Conservation (phyloP, 768 basidiomycete species). For the Amanita molliuscula region DNA sequence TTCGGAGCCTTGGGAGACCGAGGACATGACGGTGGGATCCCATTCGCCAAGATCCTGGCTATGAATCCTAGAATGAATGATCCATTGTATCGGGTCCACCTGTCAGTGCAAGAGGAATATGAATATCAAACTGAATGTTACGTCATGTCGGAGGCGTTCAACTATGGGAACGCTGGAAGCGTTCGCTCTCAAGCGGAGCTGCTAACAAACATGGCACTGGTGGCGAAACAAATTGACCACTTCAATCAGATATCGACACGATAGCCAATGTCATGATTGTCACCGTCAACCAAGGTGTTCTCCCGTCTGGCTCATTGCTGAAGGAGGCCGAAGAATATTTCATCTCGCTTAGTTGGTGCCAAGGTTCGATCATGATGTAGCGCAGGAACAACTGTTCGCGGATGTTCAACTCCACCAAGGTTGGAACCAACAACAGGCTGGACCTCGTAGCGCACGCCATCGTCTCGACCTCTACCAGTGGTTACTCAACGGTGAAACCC, state of each 20-base stretch:
- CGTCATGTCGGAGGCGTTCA: neutral
- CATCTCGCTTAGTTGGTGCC: constrained; percentile 2
- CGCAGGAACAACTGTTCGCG: neutral
- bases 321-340: neutral
- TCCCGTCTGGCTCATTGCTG: neutral
- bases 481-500: neutral
- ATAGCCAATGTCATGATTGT: neutral
- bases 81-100: neutral
- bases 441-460: neutral
- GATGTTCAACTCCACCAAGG: neutral
- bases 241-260: neutral
- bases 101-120: neutral
- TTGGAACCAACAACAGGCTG: neutral
- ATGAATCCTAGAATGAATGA: neutral
- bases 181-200: neutral
- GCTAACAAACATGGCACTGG: neutral
- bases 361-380: constrained; percentile 4
- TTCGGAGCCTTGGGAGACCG: constrained; percentile 5
- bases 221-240: neutral
- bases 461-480: neutral
- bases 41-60: neutral
- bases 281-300: neutral
- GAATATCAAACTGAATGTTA: neutral
- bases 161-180: neutral
- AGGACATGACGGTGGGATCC: constrained; percentile 3